Evolutionary conservation across 2,329 filamentous ascomycete genomes (phyloP).

Genomic region (Atkinsonella texensis): DNA sequence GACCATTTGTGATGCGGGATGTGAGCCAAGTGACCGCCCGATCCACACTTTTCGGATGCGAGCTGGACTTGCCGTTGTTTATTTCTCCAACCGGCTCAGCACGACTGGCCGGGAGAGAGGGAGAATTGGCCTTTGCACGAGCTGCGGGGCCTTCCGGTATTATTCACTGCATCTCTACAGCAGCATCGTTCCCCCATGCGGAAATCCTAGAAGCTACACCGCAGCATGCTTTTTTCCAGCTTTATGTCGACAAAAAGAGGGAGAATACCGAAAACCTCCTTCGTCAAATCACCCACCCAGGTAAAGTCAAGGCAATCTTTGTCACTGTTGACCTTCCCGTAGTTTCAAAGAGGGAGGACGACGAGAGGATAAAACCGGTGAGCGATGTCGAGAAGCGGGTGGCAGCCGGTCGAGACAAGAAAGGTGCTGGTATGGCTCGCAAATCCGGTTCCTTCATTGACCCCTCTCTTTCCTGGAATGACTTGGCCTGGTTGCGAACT

Average conservation of each 20-base stretch:
- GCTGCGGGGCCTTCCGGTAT: constrained; percentile 23
- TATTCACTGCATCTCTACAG: constrained; percentile 50
- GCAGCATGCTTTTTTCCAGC: constrained; percentile 37
- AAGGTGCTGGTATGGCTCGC: constrained; percentile 43
- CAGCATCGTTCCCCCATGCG: constrained; percentile 43
- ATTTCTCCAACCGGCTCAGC: constrained; percentile 12
- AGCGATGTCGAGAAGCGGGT: constrained; percentile 15
- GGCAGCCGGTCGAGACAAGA: constrained; percentile 35
- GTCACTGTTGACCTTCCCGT: constrained; percentile 48
- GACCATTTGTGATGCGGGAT: constrained; percentile 14
- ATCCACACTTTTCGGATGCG: constrained; percentile 11
- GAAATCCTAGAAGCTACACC: constrained; percentile 31
- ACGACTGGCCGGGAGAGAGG: constrained; percentile 9
- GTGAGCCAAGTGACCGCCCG: constrained; percentile 6
- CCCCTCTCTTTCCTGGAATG: constrained; percentile 47
- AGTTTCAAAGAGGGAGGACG: constrained; percentile 40
- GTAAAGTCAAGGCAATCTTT: constrained; percentile 38
- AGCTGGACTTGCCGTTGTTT: constrained; percentile 12
- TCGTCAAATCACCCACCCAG: constrained; percentile 28
- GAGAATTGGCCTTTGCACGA: constrained; percentile 11
- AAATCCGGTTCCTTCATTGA: constrained; percentile 47
- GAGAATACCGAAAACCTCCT: constrained; percentile 38
- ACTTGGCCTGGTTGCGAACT: constrained; percentile 49
- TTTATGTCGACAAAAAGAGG: constrained; percentile 49
- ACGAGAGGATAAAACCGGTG: constrained; percentile 30